Base-by-base conservation (phyloP, 192 early-diverging fungal species). In the Coemansia reversa region DNA sequence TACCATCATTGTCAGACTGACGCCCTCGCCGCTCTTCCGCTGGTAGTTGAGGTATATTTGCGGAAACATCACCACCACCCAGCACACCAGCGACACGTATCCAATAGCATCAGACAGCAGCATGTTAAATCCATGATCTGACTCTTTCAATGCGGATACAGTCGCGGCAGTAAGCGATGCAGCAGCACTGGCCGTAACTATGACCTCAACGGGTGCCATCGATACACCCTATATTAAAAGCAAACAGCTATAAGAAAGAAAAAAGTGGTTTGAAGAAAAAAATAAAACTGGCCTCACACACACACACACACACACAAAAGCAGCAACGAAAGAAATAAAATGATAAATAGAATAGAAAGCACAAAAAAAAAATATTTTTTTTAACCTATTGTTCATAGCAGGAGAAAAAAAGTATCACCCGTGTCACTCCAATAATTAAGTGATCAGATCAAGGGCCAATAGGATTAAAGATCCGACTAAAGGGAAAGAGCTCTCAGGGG, bases 21-120 rank as follows among this genome's bases (percentile, higher is more conserved):
- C 70, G 18, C 89, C 89, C 54, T 90, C 89, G 35, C 90, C 89
- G 69, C 85, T 90, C 66, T 91, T 87, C 27, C 89, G 82, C 68
- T 74, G 69, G 79, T 92, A 92, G 79, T 92, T 94, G 62, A 86
- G 82, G 63, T 75, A 88, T 28, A 94, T 76, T 82, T 94, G 91
- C 18, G 92, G 92, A 48, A 87, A 84, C 81, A 90, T 91, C 56
- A 94, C 92, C 7, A 91, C 83, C 32, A 94, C 72, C 92, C 92
- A 94, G 69, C 91, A 89, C 6, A 58, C 68, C 25, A 91, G 86
- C 32, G 89, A 91, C 14, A 90, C 39, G 58, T 87, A 88, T 29
- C 90, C 91, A 61, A 81, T 73, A 12, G 29, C 24, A 28, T 66
- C 55, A 2, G 77, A 80, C 25, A 69, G 69, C 52, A 27, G 33